phyloP scores from a whole-genome alignment of 352 stramenopile genomes.

The Phytophthora megakarya region DNA sequence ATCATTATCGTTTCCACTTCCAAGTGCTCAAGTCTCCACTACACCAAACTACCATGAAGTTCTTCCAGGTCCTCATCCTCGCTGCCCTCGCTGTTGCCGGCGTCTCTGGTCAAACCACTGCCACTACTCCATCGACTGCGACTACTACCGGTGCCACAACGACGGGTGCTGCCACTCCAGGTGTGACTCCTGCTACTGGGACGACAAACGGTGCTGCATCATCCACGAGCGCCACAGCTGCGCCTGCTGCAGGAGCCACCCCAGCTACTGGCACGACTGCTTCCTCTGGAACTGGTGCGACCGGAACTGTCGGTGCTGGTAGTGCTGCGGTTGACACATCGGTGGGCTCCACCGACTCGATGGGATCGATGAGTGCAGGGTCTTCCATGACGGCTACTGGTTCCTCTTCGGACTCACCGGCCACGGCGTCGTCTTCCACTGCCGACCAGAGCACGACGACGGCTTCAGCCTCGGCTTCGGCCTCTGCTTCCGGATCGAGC shows the following conservation, averaged over 20 bases:
- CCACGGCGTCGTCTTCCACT: conserved; percentile 15
- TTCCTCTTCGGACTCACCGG: conserved; percentile 8
- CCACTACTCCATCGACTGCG: too few species aligned
- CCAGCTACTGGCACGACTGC: background rate
- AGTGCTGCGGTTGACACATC: conserved; percentile 7
- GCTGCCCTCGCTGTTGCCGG: conserved; percentile 31
- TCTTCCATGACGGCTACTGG: conserved; percentile 14
- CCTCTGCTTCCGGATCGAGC: conserved; percentile 13
- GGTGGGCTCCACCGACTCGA: conserved; percentile 12
- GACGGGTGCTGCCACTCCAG: conserved; percentile 1
- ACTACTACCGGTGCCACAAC: too few species aligned
- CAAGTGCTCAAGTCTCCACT: background rate
- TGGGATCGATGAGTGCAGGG: background rate
- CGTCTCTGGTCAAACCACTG: conserved; percentile 23
- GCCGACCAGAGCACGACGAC: conserved; percentile 2
- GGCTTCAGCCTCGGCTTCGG: conserved; percentile 9
- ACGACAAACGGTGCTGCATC: background rate
- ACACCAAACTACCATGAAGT: background rate
- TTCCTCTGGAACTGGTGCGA: conserved; percentile 3
- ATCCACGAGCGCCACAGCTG: background rate
- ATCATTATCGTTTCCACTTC: background rate
- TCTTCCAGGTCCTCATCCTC: conserved; percentile 26
- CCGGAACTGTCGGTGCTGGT: conserved; percentile 1
- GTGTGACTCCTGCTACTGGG: conserved; percentile 12
- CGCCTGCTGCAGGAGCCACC: too few species aligned